phyloP scores from a whole-genome alignment of 192 early-diverging fungal genomes.

The Kickxella alabastrina region DNA sequence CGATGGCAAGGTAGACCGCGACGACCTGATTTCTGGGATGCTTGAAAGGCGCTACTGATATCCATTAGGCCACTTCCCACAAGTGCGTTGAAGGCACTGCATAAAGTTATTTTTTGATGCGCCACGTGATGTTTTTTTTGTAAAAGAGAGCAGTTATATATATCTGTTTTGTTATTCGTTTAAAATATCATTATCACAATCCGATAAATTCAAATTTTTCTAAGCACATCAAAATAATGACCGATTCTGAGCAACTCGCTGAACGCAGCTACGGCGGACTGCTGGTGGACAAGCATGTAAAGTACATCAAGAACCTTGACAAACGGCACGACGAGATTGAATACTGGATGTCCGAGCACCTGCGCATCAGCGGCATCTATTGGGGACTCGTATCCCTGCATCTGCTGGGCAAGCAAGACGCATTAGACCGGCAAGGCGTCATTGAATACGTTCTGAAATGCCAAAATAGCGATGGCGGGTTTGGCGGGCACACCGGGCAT shows the following conservation, averaged over 20 bases:
- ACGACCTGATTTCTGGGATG: background rate
- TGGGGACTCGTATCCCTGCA: conserved; percentile 87
- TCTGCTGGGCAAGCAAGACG: conserved; percentile 62
- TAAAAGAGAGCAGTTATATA: too few relatives aligned
- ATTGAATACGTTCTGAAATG: conserved; percentile 78
- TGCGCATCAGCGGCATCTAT: conserved; percentile 88
- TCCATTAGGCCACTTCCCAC: too few relatives aligned
- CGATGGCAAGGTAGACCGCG: background rate
- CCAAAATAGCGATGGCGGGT: conserved; percentile 77
- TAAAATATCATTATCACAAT: too few relatives aligned
- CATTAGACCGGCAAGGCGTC: conserved; percentile 66
- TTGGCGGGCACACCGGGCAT: conserved; percentile 82
- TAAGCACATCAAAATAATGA: too few relatives aligned
- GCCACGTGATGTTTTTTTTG: too few relatives aligned
- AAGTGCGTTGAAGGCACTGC: too few relatives aligned
- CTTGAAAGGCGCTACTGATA: background rate
- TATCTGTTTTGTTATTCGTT: too few relatives aligned
- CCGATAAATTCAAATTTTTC: too few relatives aligned
- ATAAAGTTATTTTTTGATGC: too few relatives aligned
- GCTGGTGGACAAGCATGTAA: conserved; percentile 62
- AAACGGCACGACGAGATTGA: conserved; percentile 85
- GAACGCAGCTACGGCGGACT: too few relatives aligned
- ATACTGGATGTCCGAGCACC: conserved; percentile 90
- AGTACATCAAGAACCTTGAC: conserved; percentile 69
- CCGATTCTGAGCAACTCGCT: too few relatives aligned